Evolutionary conservation across 495 filamentous ascomycete species (phyloP).

Genomic region (Penicillium longicatenatum): DNA sequence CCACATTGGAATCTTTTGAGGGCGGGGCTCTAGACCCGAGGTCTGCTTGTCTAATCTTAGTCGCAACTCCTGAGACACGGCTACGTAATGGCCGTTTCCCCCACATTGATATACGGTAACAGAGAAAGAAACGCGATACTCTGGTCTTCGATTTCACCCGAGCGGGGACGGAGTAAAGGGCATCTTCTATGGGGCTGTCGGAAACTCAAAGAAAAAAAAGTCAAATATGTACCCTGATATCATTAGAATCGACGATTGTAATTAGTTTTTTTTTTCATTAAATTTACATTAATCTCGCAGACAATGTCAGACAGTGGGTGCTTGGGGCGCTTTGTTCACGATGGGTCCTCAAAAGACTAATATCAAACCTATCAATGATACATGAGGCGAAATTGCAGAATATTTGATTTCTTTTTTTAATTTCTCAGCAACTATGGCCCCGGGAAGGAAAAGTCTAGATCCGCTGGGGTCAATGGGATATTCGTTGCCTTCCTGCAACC

Average conservation of each 20-base stretch:
- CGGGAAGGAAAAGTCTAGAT: neutral
- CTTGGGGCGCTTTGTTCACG: conserved; percentile 1
- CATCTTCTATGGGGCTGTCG: neutral
- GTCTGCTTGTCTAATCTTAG: conserved; percentile 8
- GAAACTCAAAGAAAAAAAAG: conserved; percentile 3
- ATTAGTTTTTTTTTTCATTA: conserved; percentile 1
- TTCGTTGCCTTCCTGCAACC: conserved; percentile 7
- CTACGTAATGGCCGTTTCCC: conserved; percentile 16
- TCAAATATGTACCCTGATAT: neutral
- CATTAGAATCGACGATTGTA: neutral
- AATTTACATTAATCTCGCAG: neutral
- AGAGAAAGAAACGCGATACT: neutral
- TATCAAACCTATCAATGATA: neutral
- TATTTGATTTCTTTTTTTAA: no score
- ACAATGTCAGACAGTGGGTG: conserved; percentile 1
- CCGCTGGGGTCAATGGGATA: neutral
- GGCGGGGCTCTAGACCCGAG: conserved; percentile 12
- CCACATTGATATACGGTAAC: conserved; percentile 7
- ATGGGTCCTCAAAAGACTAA: conserved; percentile 4
- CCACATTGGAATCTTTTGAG: neutral
- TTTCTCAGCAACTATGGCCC: conserved; percentile 3
- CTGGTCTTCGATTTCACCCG: neutral
- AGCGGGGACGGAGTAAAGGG: neutral
- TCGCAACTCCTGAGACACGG: conserved; percentile 11
- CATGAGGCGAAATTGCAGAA: neutral